phyloP scores from a whole-genome alignment of 2,329 filamentous ascomycete genomes.

The Aspergillus glaucus region DNA sequence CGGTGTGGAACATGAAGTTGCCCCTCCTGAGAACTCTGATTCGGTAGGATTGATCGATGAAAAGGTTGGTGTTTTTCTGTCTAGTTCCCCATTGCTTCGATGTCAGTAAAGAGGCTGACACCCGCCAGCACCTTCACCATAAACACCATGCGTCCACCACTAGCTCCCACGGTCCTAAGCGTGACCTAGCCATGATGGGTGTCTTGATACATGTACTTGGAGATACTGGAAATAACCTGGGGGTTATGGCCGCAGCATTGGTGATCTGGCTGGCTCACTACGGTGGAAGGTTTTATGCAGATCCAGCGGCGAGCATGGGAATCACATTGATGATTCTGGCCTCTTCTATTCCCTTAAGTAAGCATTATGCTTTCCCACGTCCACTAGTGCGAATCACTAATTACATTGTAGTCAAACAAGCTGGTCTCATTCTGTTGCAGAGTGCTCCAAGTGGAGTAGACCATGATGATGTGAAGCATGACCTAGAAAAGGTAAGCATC shows the following conservation, averaged over 20 bases:
- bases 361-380: background rate
- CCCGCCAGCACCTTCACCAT: slow-evolving; percentile 17
- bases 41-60: background rate
- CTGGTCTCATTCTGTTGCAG: slow-evolving; percentile 60
- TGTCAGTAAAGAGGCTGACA: background rate
- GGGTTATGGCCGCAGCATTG: slow-evolving; percentile 61
- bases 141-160: slow-evolving; percentile 14
- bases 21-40: background rate
- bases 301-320: slow-evolving; percentile 59
- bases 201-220: slow-evolving; percentile 65
- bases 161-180: slow-evolving; percentile 35
- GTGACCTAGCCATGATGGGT: slow-evolving; percentile 63
- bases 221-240: slow-evolving; percentile 67
- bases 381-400: background rate
- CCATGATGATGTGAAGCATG: slow-evolving; percentile 58
- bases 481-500: slow-evolving; percentile 53
- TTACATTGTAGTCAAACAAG: slow-evolving; percentile 12
- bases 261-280: slow-evolving; percentile 60
- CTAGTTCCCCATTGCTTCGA: background rate
- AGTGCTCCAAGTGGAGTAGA: slow-evolving; percentile 56
- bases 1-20: background rate
- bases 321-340: slow-evolving; percentile 64
- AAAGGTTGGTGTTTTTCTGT: background rate
- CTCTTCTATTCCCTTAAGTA: slow-evolving; percentile 39
- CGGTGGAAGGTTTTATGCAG: slow-evolving; percentile 58